Percentiles rank a stretch among this genome's conserved stretches.
These are phyloP conservation scores for Cystobasidium slooffiae DNA, from an alignment of 1,284 basidiomycete genomes.

Conservation along the genomic window DNA sequence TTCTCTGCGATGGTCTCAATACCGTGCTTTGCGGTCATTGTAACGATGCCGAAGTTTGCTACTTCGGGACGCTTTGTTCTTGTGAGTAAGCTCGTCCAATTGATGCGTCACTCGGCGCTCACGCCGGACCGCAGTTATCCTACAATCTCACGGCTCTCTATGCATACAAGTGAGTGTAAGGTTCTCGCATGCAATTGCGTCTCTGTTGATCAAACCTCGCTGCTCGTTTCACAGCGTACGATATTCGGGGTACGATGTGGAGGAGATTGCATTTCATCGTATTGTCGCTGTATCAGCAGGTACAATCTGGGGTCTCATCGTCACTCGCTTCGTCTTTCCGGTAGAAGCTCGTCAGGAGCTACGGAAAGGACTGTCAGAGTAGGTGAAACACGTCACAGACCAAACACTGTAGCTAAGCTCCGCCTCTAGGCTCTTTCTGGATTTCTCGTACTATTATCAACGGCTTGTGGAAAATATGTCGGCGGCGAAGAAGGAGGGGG, in stretches of 20 bases:
- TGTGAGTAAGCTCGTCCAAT: not conserved
- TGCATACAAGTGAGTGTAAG: conserved; percentile 28
- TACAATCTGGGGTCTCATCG: conserved; percentile 83
- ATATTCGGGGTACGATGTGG: conserved; percentile 69
- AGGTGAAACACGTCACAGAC: conserved; percentile 54
- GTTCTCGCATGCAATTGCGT: too few species aligned
- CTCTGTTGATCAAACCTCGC: not conserved
- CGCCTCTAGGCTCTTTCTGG: conserved; percentile 70
- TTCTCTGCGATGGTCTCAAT: conserved; percentile 89
- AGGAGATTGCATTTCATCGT: conserved; percentile 75
- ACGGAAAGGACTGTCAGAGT: conserved; percentile 82
- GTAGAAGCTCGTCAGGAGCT: conserved; percentile 88
- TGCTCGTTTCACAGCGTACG: conserved; percentile 67
- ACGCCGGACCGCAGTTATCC: not conserved
- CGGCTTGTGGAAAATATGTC: conserved; percentile 72
- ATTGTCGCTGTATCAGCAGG: conserved; percentile 81
- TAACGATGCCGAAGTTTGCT: conserved; percentile 67
- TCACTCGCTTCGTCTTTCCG: conserved; percentile 93
- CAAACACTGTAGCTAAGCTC: not conserved
- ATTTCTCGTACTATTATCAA: conserved; percentile 82
- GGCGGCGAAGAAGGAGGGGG: conserved; percentile 54
- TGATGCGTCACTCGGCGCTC: not conserved
- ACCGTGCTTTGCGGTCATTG: conserved; percentile 86
- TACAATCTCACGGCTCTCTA: conserved; percentile 43
- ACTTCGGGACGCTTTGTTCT: conserved; percentile 85